Evolutionary conservation across 495 filamentous ascomycete species (phyloP), one percentile per base, ranked within the genome.

Genomic region (Clohesyomyces aquaticus): DNA sequence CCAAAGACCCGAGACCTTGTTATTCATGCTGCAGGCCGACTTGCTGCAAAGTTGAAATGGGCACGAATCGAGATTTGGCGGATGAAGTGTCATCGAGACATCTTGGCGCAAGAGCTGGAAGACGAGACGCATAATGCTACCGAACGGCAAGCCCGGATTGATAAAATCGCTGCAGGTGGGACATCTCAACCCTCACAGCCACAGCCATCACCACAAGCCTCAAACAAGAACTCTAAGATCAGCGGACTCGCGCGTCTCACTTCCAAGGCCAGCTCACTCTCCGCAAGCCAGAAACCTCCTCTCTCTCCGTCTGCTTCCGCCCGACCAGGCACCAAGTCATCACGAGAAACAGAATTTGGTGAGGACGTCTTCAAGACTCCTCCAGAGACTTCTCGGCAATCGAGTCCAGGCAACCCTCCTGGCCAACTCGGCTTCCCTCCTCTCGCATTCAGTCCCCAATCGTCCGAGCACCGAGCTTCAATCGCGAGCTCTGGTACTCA

Each of bases 11-110:
- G 94, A 55, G 94, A 98, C 69, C 83, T 90, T 27, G 84, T 97
- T 57, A 82, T 97, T 22, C 80, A 91, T 67, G 88, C 91, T 29
- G 95, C 94, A 14, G 92, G 87, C 2, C 84, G 88, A 11, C 87
- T 96, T 77, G 85, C 93, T 23, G 92, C 92, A 4, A 93, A 94
- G 68, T 78, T 98, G 38, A 93, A 95, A 72, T 97, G 93, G 93
- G 85, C 88, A 19, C 81, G 94, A 61, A 91, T 93, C 73, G 92
- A 96, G 63, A 93, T 96, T 12, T 97, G 91, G 91, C 90, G 87
- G 25, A 82, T 93, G 61, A 92, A 84, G 72, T 97, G 93, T 63
- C 91, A 98, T 74, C 87, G 87, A 53, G 92, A 96, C 71, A 90
- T 99, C 56, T 81, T 98, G 12, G 79, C 83, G 0, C 77, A 91